phyloP scores from a whole-genome alignment of 139 green algal species.

The Asterochloris erici region DNA sequence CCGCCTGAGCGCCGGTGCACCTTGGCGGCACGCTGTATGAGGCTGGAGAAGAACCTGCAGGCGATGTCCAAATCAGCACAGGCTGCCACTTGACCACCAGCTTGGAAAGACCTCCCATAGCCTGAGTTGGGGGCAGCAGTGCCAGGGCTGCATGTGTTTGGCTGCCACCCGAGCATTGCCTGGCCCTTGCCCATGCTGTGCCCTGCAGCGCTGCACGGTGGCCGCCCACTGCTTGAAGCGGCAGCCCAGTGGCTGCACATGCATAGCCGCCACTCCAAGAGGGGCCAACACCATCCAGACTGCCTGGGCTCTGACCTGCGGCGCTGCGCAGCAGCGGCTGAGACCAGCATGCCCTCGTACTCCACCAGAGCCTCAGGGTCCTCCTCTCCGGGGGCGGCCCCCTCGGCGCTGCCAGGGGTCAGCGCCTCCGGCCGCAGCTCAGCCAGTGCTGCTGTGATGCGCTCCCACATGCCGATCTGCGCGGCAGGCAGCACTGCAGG shows the following conservation, averaged over 20 bases:
- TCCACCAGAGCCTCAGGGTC: slow-evolving; percentile 62
- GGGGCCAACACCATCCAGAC: too few relatives aligned
- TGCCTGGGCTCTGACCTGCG: slow-evolving; percentile 23
- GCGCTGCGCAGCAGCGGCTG: slow-evolving; percentile 56
- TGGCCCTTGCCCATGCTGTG: too few relatives aligned
- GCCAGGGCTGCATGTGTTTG: not conserved
- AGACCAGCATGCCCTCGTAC: slow-evolving; percentile 84
- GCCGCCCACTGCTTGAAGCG: too few relatives aligned
- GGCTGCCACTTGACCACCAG: not conserved
- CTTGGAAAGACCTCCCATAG: not conserved
- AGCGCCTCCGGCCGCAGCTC: slow-evolving; percentile 28
- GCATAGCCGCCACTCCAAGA: too few relatives aligned
- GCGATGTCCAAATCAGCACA: too few relatives aligned
- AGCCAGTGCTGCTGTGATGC: slow-evolving; percentile 41
- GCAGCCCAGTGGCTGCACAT: too few relatives aligned
- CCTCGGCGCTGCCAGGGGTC: not conserved
- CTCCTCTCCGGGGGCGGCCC: not conserved
- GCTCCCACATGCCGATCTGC: slow-evolving; percentile 49
- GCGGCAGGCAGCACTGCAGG: not conserved
- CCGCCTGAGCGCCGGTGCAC: slow-evolving; percentile 54
- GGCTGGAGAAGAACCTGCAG: slow-evolving; percentile 71
- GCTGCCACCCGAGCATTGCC: too few relatives aligned
- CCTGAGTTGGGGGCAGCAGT: not conserved
- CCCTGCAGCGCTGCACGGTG: too few relatives aligned
- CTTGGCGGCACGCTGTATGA: slow-evolving; percentile 83